A percentile compares a stretch with the other conserved stretches of the same genome.
phyloP scores from a whole-genome alignment of 108 stramenopile genomes.

The Seminavis robusta region DNA sequence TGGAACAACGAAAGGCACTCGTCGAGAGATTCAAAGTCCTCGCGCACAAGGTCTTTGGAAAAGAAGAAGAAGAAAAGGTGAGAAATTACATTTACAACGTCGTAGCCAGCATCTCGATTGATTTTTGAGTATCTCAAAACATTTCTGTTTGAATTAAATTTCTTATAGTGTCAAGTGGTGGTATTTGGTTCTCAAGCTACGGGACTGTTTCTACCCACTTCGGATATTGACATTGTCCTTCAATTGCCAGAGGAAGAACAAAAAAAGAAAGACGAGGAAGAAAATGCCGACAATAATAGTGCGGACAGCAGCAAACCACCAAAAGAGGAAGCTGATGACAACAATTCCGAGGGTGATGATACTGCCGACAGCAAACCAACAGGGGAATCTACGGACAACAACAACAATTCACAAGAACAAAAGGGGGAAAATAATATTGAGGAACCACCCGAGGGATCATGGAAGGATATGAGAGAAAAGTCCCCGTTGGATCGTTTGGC shows the following conservation, averaged over 20 bases:
- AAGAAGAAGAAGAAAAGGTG: slow-evolving; percentile 21
- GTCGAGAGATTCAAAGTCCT: slow-evolving; percentile 47
- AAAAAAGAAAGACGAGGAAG: slow-evolving; percentile 9
- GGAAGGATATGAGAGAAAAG: background rate
- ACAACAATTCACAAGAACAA: background rate
- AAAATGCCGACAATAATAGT: slow-evolving; percentile 7
- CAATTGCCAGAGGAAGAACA: slow-evolving; percentile 18
- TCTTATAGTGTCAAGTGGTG: no score
- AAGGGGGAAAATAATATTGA: slow-evolving; percentile 6
- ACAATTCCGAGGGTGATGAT: background rate
- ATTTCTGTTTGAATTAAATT: no score
- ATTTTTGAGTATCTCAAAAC: no score
- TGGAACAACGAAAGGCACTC: slow-evolving; percentile 44
- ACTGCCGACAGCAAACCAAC: background rate
- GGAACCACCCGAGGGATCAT: background rate
- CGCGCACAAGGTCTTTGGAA: slow-evolving; percentile 35
- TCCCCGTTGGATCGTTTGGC: slow-evolving; percentile 55
- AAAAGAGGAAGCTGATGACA: slow-evolving; percentile 6
- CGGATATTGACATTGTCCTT: slow-evolving; percentile 84
- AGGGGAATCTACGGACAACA: background rate
- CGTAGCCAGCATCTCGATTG: no score
- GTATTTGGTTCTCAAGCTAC: slow-evolving; percentile 95
- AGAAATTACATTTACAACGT: no score
- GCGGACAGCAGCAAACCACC: slow-evolving; percentile 7
- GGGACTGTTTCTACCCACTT: slow-evolving; percentile 79